Evolutionary conservation across 1,139 yeast species (phyloP).

Genomic region (Saccharomycopsis hybrid): DNA sequence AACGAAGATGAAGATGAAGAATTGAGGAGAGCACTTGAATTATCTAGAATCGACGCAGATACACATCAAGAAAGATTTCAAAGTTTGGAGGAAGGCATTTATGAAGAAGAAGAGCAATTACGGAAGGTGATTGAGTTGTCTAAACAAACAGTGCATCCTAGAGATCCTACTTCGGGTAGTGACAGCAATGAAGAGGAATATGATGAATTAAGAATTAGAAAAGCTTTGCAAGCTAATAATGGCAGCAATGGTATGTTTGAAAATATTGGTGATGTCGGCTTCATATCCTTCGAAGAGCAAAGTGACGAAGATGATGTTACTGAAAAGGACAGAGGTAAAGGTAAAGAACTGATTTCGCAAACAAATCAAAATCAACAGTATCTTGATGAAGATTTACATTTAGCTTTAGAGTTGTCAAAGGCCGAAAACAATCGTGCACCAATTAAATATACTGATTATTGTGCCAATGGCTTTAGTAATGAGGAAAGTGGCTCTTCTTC

Average conservation of each 20-base stretch:
- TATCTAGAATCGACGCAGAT: not conserved
- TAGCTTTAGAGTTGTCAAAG: conserved; percentile 8
- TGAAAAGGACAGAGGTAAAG: not conserved
- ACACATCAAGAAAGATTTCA: not conserved
- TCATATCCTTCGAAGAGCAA: no score
- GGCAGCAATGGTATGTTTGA: no score
- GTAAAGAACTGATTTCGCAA: not conserved
- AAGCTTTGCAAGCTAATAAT: no score
- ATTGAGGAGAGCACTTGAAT: conserved; percentile 6
- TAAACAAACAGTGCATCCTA: no score
- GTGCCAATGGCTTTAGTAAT: not conserved
- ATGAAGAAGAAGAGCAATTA: no score
- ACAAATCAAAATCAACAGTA: not conserved
- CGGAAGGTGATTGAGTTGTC: no score
- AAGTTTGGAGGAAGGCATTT: no score
- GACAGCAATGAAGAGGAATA: no score
- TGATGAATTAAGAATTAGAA: no score
- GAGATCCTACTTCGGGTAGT: no score
- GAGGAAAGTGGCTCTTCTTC: not conserved
- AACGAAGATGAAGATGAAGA: conserved; percentile 1
- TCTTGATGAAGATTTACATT: conserved; percentile 6
- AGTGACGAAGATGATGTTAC: not conserved
- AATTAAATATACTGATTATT: not conserved
- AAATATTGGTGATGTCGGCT: no score
- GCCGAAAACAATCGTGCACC: not conserved